Conservation (phyloP, 2,329 filamentous ascomycete genomes). For the Penicillium sp. region DNA sequence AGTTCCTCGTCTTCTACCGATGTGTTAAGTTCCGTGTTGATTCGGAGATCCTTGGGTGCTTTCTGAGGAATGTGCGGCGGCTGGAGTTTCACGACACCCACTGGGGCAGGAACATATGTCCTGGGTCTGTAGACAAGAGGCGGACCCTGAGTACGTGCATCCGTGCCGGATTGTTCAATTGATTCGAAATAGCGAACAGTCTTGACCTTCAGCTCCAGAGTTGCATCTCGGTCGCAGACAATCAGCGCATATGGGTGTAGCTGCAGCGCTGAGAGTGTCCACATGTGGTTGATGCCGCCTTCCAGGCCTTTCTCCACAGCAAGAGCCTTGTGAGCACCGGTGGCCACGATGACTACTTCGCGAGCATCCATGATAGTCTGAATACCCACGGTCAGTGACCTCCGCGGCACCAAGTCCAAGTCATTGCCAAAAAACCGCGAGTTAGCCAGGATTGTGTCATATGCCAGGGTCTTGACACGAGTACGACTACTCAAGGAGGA, state of each 20-base stretch:
- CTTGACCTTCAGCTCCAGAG: slow-evolving; percentile 63
- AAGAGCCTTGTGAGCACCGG: slow-evolving; percentile 69
- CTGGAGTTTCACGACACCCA: too few relatives aligned
- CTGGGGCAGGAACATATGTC: slow-evolving; percentile 30
- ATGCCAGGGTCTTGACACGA: slow-evolving; percentile 75
- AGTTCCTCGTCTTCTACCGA: slow-evolving; percentile 38
- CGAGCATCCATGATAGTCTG: slow-evolving; percentile 72
- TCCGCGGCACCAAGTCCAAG: slow-evolving; percentile 63
- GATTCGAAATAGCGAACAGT: slow-evolving; percentile 66
- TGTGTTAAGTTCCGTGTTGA: slow-evolving; percentile 37
- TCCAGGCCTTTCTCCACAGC: slow-evolving; percentile 74
- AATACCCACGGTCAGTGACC: slow-evolving; percentile 76
- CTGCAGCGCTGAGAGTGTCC: slow-evolving; percentile 74
- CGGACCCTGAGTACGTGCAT: slow-evolving; percentile 37
- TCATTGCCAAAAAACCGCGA: slow-evolving; percentile 77
- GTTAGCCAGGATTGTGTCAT: slow-evolving; percentile 79
- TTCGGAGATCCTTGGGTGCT: slow-evolving; percentile 36
- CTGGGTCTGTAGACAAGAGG: slow-evolving; percentile 35
- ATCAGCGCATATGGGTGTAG: slow-evolving; percentile 73
- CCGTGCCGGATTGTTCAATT: slow-evolving; percentile 56
- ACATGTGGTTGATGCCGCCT: slow-evolving; percentile 79
- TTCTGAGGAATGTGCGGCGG: slow-evolving; percentile 28
- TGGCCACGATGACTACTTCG: slow-evolving; percentile 74
- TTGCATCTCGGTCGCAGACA: slow-evolving; percentile 73
- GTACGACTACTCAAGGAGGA: slow-evolving; percentile 69